Conservation (phyloP, 192 early-diverging fungal genomes). For the Coemansia sp. region DNA sequence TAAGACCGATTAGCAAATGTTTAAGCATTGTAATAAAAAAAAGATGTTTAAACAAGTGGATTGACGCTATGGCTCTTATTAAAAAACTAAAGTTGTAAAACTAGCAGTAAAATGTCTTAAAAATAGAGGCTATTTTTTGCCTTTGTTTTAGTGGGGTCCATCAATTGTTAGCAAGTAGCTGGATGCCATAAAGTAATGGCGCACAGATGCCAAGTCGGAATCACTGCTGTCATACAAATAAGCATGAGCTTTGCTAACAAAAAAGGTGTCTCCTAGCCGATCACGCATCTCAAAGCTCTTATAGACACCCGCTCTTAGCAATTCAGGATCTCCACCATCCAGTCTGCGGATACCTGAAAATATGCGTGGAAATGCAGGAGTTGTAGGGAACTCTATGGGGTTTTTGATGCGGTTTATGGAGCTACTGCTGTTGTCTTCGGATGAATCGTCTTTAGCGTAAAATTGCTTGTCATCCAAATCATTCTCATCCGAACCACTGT, state of each 20-base stretch:
- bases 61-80: too few relatives aligned
- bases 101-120: too few relatives aligned
- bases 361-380: conserved; percentile 29
- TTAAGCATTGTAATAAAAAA: too few relatives aligned
- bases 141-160: too few relatives aligned
- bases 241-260: conserved; percentile 20
- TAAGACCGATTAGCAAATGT: too few relatives aligned
- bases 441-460: not conserved
- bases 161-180: conserved; percentile 40
- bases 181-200: conserved; percentile 38
- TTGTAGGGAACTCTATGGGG: conserved; percentile 21
- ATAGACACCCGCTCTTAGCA: conserved; percentile 38
- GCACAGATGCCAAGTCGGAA: conserved; percentile 8
- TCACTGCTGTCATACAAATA: conserved; percentile 27
- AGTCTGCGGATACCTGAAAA: conserved; percentile 34
- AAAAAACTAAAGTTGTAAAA: too few relatives aligned
- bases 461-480: too few relatives aligned
- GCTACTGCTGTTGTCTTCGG: conserved; percentile 1
- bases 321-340: conserved; percentile 5
- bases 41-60: too few relatives aligned
- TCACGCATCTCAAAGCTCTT: conserved; percentile 40
- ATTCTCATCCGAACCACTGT: not conserved
- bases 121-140: too few relatives aligned
- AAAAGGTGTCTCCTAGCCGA: conserved; percentile 29
- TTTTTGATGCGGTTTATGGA: conserved; percentile 24